These are phyloP conservation scores for Penicillium sp. DNA, from an alignment of 2,329 filamentous ascomycete species.

Conservation along the genomic window DNA sequence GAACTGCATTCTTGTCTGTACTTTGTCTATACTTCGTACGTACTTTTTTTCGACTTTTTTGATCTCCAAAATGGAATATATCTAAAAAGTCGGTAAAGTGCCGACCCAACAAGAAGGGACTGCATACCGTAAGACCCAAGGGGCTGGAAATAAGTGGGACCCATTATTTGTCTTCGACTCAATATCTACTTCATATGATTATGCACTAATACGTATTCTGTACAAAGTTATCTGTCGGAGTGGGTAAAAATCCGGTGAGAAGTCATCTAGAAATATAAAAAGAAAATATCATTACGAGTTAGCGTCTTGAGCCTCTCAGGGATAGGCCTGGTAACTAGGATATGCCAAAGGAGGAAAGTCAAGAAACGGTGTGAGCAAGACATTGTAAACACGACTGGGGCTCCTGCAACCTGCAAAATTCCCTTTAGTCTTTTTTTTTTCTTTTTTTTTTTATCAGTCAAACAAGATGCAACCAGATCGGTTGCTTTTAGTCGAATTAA, in stretches of 20 bases:
- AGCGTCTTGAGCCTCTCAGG: slow-evolving; percentile 10
- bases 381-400: slow-evolving; percentile 4
- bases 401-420: slow-evolving; percentile 4
- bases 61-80: slow-evolving; percentile 4
- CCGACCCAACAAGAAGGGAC: slow-evolving; percentile 23
- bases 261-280: neutral
- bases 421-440: neutral
- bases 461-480: slow-evolving; percentile 1
- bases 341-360: slow-evolving; percentile 4
- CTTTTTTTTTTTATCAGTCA: neutral
- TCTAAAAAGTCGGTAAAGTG: slow-evolving; percentile 27
- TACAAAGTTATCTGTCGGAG: slow-evolving; percentile 14
- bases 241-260: slow-evolving; percentile 22
- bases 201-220: neutral
- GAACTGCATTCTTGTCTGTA: neutral
- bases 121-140: slow-evolving; percentile 18
- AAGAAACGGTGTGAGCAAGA: slow-evolving; percentile 11
- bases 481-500: neutral
- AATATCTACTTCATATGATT: neutral
- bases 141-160: slow-evolving; percentile 24
- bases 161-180: slow-evolving; percentile 16
- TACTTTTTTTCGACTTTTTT: neutral
- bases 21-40: neutral
- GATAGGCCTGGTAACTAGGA: neutral
- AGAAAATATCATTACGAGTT: slow-evolving; percentile 6